Evolutionary conservation across 2,329 filamentous ascomycete genomes (phyloP), one percentile per base, ranked within the genome.

Genomic region (Aspergillus arachidicola): DNA sequence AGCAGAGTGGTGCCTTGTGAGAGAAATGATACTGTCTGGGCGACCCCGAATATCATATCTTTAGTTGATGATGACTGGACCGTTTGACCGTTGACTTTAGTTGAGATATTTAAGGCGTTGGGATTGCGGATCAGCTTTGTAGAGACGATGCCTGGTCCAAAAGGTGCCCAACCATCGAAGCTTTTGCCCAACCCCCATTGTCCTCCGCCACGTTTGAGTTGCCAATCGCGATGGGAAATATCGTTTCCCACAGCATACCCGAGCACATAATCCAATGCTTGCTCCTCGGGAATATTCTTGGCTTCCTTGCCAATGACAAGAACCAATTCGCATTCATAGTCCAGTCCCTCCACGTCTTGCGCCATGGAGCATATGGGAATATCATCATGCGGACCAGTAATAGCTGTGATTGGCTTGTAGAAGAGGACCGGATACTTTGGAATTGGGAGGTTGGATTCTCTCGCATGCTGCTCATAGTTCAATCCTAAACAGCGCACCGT

Each of bases 311-410:
- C 89, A 66, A 94, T 92, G 10, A 94, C 82, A 43, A 87, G 83
- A 16, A 93, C 89, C 7, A 94, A 83, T 79, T 94, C 91, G 74
- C 90, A 92, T 78, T 94, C 91, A 76, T 94, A 94, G 78, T 94
- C 91, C 21, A 92, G 79, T 0, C 88, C 88, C n/a, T 81, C 80
- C 55, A 82, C 82, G 64, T 89, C 83, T 76, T 93, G 91, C 0
- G 89, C 90, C 64, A 91, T 79, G 2, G 78, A 71, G 26, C 87
- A 86, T 41, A 94, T 82, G 2, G 89, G 89, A 58, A 93, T 89
- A 1, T 87, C 81, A 68, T 91, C 88, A 2, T 77, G 81, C 0
- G 90, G 90, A 2, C 89, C 90, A 0, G 84, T 76, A 28, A 93
- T 82, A 0, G 90, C 81, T 2, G 90, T 91, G 7, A 83, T 75